A percentile compares a stretch with the other conserved stretches of the same genome.
Evolutionary conservation across 177 flowering plant genomes (phyloP).

Genomic region (Vitis hybrid): DNA sequence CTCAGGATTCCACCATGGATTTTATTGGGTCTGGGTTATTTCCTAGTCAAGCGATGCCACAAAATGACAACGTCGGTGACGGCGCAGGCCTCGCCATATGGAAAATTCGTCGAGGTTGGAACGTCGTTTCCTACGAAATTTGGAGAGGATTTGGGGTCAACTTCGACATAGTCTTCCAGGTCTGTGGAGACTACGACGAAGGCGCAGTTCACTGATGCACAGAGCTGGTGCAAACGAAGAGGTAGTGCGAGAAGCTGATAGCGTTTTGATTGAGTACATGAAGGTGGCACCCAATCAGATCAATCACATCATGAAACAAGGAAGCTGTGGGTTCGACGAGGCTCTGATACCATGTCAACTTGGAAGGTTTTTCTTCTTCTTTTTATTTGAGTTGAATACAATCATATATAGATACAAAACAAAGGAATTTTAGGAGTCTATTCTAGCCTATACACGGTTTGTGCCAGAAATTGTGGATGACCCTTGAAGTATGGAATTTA

Average conservation of each 20-base stretch:
- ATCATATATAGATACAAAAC: too few relatives aligned
- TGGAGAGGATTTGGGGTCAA: conserved; percentile 66
- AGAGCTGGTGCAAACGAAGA: conserved; percentile 66
- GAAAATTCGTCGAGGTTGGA: conserved; percentile 22
- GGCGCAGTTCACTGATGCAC: conserved; percentile 40
- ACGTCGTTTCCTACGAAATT: conserved; percentile 44
- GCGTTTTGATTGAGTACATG: conserved; percentile 38
- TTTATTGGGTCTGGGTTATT: too few relatives aligned
- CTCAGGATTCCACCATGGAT: too few relatives aligned
- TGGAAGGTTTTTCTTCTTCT: too few relatives aligned
- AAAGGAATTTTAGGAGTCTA: too few relatives aligned
- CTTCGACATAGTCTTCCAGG: conserved; percentile 62
- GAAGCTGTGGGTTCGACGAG: not conserved
- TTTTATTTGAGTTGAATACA: too few relatives aligned
- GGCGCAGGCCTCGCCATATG: not conserved
- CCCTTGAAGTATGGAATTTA: too few relatives aligned
- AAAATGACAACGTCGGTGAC: conserved; percentile 31
- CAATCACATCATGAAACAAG: conserved; percentile 43
- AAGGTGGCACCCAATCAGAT: conserved; percentile 60
- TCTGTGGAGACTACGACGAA: conserved; percentile 33
- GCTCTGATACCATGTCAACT: too few relatives aligned
- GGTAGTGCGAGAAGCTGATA: conserved; percentile 68
- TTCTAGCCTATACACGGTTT: too few relatives aligned
- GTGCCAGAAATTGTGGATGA: too few relatives aligned
- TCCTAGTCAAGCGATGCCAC: conserved; percentile 13